Base-by-base conservation (phyloP, 805 yeast genomes). In the Ogataea salicorniae region DNA sequence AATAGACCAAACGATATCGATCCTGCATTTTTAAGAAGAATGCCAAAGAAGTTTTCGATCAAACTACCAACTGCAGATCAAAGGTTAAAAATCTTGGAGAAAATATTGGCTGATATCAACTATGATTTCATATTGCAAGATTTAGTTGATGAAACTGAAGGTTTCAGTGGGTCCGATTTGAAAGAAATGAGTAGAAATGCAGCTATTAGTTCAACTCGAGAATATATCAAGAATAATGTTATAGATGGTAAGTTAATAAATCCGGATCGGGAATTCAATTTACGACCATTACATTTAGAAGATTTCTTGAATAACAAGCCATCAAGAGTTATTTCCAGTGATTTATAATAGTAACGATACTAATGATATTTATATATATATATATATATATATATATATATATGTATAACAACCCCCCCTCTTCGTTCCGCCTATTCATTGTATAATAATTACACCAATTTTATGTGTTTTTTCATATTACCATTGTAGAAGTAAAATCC, bases 121-220 rank as follows among this genome's bases (percentile, higher is more conserved):
- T 60, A 86, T 5, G 91, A 84, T 49, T 87, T 91, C 58, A 83
- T 84, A 51, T 59, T 84, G 42, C 75, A 79, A 9, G 64, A 68
- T 3, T 70, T 94, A 16, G 91, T 86, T 13, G 59, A 63, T 9
- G 65, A 74, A 41, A 87, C 97, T 0, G 77, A 75, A 11, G 96
- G 94, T 1, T 71, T 80, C 61, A 86, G 95, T 54, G 99, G 99
- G 2, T 86, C 96, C 2, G 99, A 92, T 59, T 73, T 94, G 62
- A 84, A 87, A 59, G 99, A 94, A 62, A 69, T 87, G 42, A 89
- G 97, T 62, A 79, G 99, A 47, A 95, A 88, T 59, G 99, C 99
- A 0, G 97, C 96, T 1, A 78, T 91, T 72, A 77, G 76, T 55
- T 87, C 97, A 0, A 90, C 92, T 60, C 76, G 96, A 56, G 97